phyloP scores from a whole-genome alignment of 768 basidiomycete genomes.

The Lactarius quietus region DNA sequence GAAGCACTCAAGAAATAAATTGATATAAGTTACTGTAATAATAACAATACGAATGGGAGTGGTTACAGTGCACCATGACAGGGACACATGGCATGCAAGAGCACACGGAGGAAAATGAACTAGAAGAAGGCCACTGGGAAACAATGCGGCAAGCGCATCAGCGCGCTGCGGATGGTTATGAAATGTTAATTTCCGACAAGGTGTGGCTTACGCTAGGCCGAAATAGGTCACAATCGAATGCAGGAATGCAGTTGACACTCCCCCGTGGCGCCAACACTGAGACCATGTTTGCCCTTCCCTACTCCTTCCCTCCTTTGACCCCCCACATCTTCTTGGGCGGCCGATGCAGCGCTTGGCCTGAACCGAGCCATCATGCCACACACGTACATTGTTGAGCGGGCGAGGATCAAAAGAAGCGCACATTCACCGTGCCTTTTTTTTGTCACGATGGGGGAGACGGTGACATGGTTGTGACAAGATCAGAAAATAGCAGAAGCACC shows the following conservation, averaged over 20 bases:
- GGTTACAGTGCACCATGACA: not conserved
- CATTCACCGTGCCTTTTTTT: not conserved
- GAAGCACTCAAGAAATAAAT: not conserved
- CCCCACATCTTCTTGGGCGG: conserved; percentile 10
- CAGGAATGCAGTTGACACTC: not conserved
- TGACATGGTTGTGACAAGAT: not conserved
- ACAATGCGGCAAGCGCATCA: not conserved
- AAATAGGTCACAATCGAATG: not conserved
- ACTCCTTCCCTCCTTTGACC: not conserved
- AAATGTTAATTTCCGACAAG: not conserved
- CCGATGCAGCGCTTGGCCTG: conserved; percentile 6
- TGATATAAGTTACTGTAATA: not conserved
- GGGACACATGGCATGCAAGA: not conserved
- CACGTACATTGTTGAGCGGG: conserved; percentile 10
- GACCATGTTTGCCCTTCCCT: not conserved
- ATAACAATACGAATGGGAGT: not conserved
- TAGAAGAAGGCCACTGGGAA: not conserved
- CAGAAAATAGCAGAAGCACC: not conserved
- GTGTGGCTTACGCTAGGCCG: not conserved
- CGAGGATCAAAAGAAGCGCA: conserved; percentile 17
- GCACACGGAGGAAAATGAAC: not conserved
- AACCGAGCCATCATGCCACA: not conserved
- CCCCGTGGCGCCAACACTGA: not conserved
- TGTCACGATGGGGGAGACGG: conserved; percentile 11
- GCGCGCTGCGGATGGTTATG: not conserved